These are phyloP conservation scores for Isabelozyma pseudorhagii DNA, from an alignment of 805 yeast species.

Conservation along the genomic window DNA sequence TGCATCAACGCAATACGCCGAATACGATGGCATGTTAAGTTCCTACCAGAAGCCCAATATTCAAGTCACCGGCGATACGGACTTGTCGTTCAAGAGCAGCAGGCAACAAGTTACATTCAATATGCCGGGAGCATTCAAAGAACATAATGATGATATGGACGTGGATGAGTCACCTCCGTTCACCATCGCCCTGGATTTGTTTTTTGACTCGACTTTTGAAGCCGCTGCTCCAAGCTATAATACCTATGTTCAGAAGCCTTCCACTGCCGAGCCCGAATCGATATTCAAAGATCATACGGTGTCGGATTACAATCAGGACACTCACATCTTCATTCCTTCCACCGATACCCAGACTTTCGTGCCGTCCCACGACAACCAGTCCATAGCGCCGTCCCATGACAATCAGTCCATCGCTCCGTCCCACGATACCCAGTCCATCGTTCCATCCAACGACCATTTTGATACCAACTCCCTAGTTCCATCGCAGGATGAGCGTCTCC, in stretches of 20 bases:
- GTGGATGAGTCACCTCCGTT: slow-evolving; percentile 36
- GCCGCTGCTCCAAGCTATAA: background rate
- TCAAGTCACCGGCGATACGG: background rate
- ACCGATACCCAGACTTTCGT: slow-evolving; percentile 3
- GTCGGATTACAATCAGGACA: background rate
- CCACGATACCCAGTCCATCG: background rate
- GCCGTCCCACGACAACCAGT: slow-evolving; percentile 1
- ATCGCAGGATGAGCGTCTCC: background rate
- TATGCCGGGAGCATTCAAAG: slow-evolving; percentile 28
- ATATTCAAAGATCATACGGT: slow-evolving; percentile 2
- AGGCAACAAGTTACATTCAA: slow-evolving; percentile 6
- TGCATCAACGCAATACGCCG: background rate
- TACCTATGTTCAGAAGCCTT: background rate
- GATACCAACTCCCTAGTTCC: background rate
- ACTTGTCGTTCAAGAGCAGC: background rate
- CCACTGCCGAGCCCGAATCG: slow-evolving; percentile 2
- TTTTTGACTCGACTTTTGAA: slow-evolving; percentile 13
- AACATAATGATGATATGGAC: slow-evolving; percentile 25
- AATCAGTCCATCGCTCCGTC: background rate
- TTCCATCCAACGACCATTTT: background rate
- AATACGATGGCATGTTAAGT: background rate
- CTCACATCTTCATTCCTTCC: background rate
- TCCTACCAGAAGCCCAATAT: background rate
- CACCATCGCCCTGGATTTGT: slow-evolving; percentile 30
- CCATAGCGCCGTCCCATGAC: slow-evolving; percentile 3